These are phyloP conservation scores for Trypanosoma platydactyli DNA, from an alignment of 208 protist species.

Conservation along the genomic window DNA sequence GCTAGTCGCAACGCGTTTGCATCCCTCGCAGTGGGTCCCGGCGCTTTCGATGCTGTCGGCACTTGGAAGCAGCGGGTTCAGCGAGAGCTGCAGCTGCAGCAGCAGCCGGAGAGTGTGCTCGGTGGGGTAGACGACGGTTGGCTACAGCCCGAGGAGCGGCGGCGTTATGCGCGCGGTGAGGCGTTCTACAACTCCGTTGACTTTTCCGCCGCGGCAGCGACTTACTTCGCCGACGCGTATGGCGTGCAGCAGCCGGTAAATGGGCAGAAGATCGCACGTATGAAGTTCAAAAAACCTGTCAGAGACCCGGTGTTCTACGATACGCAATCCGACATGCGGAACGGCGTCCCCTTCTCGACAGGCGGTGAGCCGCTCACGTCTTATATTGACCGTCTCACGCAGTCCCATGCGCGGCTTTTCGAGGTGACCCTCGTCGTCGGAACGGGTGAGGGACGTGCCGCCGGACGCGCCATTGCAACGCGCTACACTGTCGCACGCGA, in stretches of 20 bases:
- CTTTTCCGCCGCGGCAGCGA: conserved; percentile 28
- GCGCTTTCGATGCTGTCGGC: conserved; percentile 47
- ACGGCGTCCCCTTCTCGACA: conserved; percentile 74
- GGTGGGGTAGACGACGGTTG: conserved; percentile 43
- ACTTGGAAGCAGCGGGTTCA: conserved; percentile 55
- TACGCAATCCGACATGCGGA: conserved; percentile 66
- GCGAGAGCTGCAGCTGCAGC: conserved; percentile 26
- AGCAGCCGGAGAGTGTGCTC: conserved; percentile 28
- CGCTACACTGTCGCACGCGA: conserved; percentile 74
- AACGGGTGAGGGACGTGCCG: conserved; percentile 31
- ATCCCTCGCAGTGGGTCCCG: conserved; percentile 51
- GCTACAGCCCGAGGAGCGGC: conserved; percentile 47
- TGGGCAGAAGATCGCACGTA: conserved; percentile 47
- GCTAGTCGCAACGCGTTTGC: neutral
- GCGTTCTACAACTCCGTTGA: conserved; percentile 56
- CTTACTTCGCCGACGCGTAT: conserved; percentile 62
- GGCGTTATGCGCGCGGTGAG: conserved; percentile 43
- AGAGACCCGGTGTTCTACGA: conserved; percentile 84
- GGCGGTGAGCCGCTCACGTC: conserved; percentile 45
- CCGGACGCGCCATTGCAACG: conserved; percentile 57
- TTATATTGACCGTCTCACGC: conserved; percentile 54
- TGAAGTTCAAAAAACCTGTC: conserved; percentile 64
- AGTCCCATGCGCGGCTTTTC: conserved; percentile 61
- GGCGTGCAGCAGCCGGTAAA: conserved; percentile 56
- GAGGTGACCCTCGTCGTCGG: conserved; percentile 71